Evolutionary conservation across 2,329 filamentous ascomycete species (phyloP).

Genomic region (Cryoendolithus antarcticus): DNA sequence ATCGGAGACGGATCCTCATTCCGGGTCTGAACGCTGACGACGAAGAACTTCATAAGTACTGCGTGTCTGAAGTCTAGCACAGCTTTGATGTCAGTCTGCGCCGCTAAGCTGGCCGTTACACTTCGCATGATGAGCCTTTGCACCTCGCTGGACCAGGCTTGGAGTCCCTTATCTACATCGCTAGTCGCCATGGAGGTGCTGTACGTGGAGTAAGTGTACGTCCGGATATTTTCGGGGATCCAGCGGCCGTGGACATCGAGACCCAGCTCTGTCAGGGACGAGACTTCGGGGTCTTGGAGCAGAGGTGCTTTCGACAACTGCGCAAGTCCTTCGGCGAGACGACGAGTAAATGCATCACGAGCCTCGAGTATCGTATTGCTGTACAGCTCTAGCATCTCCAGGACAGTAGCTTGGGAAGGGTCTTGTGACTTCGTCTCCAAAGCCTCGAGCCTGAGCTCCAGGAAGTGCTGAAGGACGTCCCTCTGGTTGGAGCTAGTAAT

Average conservation of each 20-base stretch:
- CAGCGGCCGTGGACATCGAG: slow-evolving; percentile 68
- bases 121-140: slow-evolving; percentile 14
- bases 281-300: slow-evolving; percentile 57
- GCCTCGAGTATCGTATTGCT: slow-evolving; percentile 66
- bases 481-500: slow-evolving; percentile 66
- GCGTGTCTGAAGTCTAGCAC: slow-evolving; percentile 15
- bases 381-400: slow-evolving; percentile 59
- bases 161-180: slow-evolving; percentile 28
- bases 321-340: slow-evolving; percentile 56
- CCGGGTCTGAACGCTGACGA: slow-evolving; percentile 11
- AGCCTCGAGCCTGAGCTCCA: slow-evolving; percentile 57
- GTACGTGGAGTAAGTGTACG: slow-evolving; percentile 77
- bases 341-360: slow-evolving; percentile 60
- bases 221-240: slow-evolving; percentile 70
- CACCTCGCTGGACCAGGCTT: slow-evolving; percentile 60
- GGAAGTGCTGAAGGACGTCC: slow-evolving; percentile 68
- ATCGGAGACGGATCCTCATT: slow-evolving; percentile 3
- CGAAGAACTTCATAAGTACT: slow-evolving; percentile 16
- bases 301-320: slow-evolving; percentile 59
- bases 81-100: slow-evolving; percentile 9
- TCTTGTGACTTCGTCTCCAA: slow-evolving; percentile 51
- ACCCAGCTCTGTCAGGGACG: slow-evolving; percentile 54
- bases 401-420: slow-evolving; percentile 39
- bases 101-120: slow-evolving; percentile 9
- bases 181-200: slow-evolving; percentile 51